Conservation (phyloP, 2,329 filamentous ascomycete species). For the Penicillium glabrum region DNA sequence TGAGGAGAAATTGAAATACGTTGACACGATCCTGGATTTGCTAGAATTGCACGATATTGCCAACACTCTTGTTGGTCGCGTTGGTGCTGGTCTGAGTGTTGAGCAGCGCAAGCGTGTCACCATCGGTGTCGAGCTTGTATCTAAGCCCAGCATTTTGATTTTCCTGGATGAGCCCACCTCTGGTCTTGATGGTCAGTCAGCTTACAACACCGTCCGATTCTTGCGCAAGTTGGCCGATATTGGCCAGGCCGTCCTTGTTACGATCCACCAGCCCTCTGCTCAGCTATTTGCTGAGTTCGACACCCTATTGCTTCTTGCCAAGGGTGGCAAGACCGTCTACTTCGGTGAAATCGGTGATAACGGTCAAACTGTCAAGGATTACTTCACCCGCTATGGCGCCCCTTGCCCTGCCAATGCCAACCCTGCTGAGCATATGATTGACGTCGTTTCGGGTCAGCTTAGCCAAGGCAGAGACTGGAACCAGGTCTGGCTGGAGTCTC, state of each 20-base stretch:
- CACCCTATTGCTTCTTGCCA: slow-evolving; percentile 8
- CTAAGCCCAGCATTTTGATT: slow-evolving; percentile 13
- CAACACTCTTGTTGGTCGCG: slow-evolving; percentile 6
- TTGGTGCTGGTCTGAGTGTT: slow-evolving; percentile 11
- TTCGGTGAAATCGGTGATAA: slow-evolving; percentile 15
- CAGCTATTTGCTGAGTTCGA: slow-evolving; percentile 15
- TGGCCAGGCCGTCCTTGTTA: slow-evolving; percentile 13
- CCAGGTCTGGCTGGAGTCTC: slow-evolving; percentile 8
- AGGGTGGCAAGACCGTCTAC: slow-evolving; percentile 14
- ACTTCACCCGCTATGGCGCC: slow-evolving; percentile 9
- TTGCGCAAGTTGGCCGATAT: slow-evolving; percentile 12
- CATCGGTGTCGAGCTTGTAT: slow-evolving; percentile 13
- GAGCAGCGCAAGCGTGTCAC: slow-evolving; percentile 15
- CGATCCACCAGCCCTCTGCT: slow-evolving; percentile 12
- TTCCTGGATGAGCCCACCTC: slow-evolving; percentile 15
- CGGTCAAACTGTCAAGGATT: slow-evolving; percentile 8
- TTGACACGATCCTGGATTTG: slow-evolving; percentile 12
- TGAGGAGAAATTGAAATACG: slow-evolving; percentile 10
- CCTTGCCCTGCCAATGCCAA: slow-evolving; percentile 6
- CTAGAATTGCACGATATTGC: slow-evolving; percentile 9
- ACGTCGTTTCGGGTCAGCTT: slow-evolving; percentile 12
- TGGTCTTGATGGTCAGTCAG: slow-evolving; percentile 12
- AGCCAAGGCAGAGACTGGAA: slow-evolving; percentile 13
- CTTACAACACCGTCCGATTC: slow-evolving; percentile 12
- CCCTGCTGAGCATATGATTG: slow-evolving; percentile 14